Evolutionary conservation across 1,284 basidiomycete species (phyloP).

Genomic region (Malassezia brasiliensis): DNA sequence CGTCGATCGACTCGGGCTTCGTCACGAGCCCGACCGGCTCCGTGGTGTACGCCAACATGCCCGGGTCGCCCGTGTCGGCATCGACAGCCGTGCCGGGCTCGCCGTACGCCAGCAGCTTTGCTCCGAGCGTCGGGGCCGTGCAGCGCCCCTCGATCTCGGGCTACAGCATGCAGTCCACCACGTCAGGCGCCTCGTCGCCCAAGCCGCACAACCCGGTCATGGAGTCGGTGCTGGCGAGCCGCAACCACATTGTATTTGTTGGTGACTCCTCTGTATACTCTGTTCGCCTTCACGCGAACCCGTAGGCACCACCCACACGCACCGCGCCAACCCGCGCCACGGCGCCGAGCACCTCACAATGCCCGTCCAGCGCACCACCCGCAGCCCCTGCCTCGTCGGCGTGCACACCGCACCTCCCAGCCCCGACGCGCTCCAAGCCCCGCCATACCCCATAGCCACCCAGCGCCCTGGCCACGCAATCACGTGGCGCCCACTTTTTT

Average conservation of each 20-base stretch:
- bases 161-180: neutral
- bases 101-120: neutral
- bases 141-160: neutral
- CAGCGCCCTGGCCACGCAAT: too few species aligned
- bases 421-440: too few species aligned
- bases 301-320: too few species aligned
- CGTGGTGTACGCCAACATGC: too few species aligned
- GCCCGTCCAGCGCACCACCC: neutral
- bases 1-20: neutral
- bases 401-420: too few species aligned
- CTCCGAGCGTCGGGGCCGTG: neutral
- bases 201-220: constrained; percentile 27
- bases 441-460: too few species aligned
- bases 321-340: too few species aligned
- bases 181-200: neutral
- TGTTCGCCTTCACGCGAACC: constrained; percentile 24
- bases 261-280: constrained; percentile 40
- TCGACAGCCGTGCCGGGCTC: neutral
- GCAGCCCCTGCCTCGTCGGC: neutral
- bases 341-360: too few species aligned
- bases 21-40: neutral
- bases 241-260: constrained; percentile 43
- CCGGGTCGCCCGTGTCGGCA: neutral
- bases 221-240: constrained; percentile 38
- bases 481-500: constrained; percentile 9